Evolutionary conservation across 208 protist species (phyloP), one percentile per base, ranked within the genome.

Genomic region (Leishmania aethiopica): DNA sequence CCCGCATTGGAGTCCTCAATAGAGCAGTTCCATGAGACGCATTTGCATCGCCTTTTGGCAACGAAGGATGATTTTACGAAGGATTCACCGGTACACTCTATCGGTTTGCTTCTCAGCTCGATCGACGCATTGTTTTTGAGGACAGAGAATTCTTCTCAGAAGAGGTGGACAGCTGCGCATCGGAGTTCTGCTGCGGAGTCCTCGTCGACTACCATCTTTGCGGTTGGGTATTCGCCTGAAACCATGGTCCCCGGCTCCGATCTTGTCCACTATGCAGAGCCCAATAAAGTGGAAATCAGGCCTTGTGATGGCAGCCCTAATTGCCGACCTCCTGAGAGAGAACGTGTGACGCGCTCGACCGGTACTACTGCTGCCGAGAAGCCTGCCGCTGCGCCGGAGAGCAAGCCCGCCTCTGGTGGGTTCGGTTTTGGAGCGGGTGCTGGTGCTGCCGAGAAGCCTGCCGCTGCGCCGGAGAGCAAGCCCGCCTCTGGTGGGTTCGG

Each of bases 1-100:
- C 83, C 83, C 1, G 62, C 83, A 15, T 37, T 86, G 32, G 83
- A 82, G 57, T 45, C 73, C 2, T 86, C 83, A 3, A 86, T 86
- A 49, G 78, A 69, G 25, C 79, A 80, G 69, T 86, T 86, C 37
- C 83, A 83, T 51, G 83, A 86, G 17, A 71, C 74, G 0, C 83
- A 86, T 60, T 76, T 86, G 7, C 78, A 82, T 49, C 53, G 64
- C 17, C 78, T 76, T 35, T 79, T 86, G 22, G 76, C 74, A 45
- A 79, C 72, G 5, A 57, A 66, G 6, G n/a, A 11, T n/a, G 67
- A 77, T 59, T 77, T 82, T 69, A 66, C 11, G 4, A 69, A 55
- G 32, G 37, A 60, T 40, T 49, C 35, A n/a, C 40, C 78, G 3
- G 64, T 73, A 11, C 78, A 79, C 40, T 83, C 83, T 13, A 59